Evolutionary conservation across 2,329 filamentous ascomycete species (phyloP).

Genomic region (Calycina marina): DNA sequence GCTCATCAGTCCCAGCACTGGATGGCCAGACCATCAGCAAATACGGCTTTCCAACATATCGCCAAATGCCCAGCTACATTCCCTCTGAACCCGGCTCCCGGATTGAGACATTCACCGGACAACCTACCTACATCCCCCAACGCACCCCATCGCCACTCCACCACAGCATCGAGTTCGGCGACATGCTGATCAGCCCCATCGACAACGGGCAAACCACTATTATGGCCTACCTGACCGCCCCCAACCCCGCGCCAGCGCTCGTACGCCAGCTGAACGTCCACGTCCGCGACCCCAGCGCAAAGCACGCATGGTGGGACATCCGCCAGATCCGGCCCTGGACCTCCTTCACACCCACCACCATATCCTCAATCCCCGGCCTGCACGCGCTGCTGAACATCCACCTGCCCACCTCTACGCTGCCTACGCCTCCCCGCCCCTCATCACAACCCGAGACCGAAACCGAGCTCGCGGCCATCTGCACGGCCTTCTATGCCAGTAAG

Average conservation of each 20-base stretch:
- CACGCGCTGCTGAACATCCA: conserved; percentile 57
- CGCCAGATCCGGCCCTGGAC: conserved; percentile 76
- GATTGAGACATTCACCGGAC: conserved; percentile 32
- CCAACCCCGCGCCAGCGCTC: conserved; percentile 71
- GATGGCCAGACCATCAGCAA: conserved; percentile 51
- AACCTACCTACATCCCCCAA: conserved; percentile 22
- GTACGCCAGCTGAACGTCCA: conserved; percentile 65
- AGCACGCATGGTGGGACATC: conserved; percentile 93
- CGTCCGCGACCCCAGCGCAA: conserved; percentile 50
- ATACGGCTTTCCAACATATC: conserved; percentile 76
- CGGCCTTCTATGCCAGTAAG: conserved; percentile 68
- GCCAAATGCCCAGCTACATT: conserved; percentile 49
- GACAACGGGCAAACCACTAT: conserved; percentile 36
- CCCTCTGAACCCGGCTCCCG: conserved; percentile 20
- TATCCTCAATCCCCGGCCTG: conserved; percentile 60
- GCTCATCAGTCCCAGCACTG: conserved; percentile 52
- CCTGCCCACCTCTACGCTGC: conserved; percentile 46
- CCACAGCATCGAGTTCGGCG: conserved; percentile 19
- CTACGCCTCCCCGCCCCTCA: conserved; percentile 30
- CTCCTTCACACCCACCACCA: conserved; percentile 58
- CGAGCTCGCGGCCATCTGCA: conserved; percentile 61
- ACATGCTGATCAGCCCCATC: conserved; percentile 20
- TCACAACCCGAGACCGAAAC: conserved; percentile 65
- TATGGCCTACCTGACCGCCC: conserved; percentile 59
- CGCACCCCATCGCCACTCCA: conserved; percentile 31